Evolutionary conservation across 1,139 yeast genomes (phyloP).

Genomic region (Taphrina communis): DNA sequence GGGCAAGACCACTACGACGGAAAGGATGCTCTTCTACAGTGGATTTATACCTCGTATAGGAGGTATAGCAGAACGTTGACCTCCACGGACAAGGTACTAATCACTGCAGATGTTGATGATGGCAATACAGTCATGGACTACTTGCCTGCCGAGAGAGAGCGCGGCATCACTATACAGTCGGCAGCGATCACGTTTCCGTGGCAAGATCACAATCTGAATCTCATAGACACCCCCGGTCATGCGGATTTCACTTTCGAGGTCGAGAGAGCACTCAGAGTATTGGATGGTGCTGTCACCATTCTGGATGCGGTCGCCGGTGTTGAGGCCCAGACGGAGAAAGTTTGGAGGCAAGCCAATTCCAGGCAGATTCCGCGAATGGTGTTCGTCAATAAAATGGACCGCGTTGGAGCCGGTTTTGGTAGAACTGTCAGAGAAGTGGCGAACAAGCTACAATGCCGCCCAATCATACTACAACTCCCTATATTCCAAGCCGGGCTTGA

Average conservation of each 20-base stretch:
- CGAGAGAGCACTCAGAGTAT: constrained; percentile 79
- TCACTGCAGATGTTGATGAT: constrained; percentile 70
- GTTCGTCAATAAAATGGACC: constrained; percentile 92
- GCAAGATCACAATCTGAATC: constrained; percentile 75
- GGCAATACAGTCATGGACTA: constrained; percentile 97
- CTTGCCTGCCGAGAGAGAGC: constrained; percentile 82
- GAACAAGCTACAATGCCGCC: constrained; percentile 74
- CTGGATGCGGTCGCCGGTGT: constrained; percentile 97
- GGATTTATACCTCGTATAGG: constrained; percentile 85
- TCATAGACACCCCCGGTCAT: constrained; percentile 98
- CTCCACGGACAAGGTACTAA: too few species aligned
- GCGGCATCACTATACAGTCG: constrained; percentile 96
- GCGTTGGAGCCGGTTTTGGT: constrained; percentile 93
- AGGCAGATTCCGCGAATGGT: constrained; percentile 76
- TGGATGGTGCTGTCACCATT: constrained; percentile 92
- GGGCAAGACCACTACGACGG: constrained; percentile 90
- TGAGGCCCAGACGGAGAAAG: constrained; percentile 96
- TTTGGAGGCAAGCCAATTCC: constrained; percentile 81
- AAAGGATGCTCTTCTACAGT: constrained; percentile 84
- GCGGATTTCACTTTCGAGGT: constrained; percentile 98
- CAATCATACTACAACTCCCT: constrained; percentile 80
- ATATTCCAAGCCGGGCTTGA: constrained; percentile 56
- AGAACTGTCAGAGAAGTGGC: constrained; percentile 86
- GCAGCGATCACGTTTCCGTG: constrained; percentile 94
- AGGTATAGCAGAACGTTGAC: constrained; percentile 47